Percentiles rank a stretch among this genome's conserved stretches.
Evolutionary conservation across 768 basidiomycete species (phyloP).

Genomic region (Exsudoporus frostii): DNA sequence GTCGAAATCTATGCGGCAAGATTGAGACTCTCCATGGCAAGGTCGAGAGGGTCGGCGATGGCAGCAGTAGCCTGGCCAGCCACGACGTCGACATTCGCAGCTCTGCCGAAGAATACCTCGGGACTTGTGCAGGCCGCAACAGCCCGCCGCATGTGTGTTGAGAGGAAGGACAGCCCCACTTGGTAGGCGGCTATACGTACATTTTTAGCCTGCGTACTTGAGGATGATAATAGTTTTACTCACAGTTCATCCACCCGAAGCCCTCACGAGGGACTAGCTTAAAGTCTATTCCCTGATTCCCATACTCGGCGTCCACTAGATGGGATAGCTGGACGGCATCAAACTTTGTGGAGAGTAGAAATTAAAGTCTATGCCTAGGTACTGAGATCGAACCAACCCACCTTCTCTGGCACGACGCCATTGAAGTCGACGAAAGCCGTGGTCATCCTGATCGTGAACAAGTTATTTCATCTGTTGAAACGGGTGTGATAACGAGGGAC

Average conservation of each 20-base stretch:
- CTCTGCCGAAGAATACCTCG: constrained; percentile 77
- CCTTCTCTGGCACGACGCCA: constrained; percentile 97
- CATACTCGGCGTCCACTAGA: constrained; percentile 95
- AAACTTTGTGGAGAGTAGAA: constrained; percentile 48
- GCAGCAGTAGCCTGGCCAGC: constrained; percentile 35
- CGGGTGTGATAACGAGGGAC: constrained; percentile 47
- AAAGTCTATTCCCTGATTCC: constrained; percentile 96
- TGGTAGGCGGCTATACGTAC: constrained; percentile 78
- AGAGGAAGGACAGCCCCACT: constrained; percentile 92
- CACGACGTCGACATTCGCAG: constrained; percentile 32
- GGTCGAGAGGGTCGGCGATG: constrained; percentile 53
- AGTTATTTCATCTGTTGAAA: background rate
- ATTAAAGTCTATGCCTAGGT: background rate
- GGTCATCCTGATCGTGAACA: constrained; percentile 64
- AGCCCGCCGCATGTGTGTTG: constrained; percentile 91
- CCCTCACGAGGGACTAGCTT: constrained; percentile 96
- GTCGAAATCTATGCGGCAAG: constrained; percentile 17
- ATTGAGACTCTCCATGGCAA: constrained; percentile 58
- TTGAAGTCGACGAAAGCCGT: constrained; percentile 95
- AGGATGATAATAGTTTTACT: constrained; percentile 21
- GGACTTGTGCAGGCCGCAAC: constrained; percentile 93
- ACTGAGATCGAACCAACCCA: constrained; percentile 17
- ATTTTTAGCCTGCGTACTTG: constrained; percentile 1
- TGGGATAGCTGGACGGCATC: constrained; percentile 96
- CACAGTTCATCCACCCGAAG: constrained; percentile 98